Conservation (phyloP, 2,329 filamentous ascomycete species). For the Curvularia spicifera region DNA sequence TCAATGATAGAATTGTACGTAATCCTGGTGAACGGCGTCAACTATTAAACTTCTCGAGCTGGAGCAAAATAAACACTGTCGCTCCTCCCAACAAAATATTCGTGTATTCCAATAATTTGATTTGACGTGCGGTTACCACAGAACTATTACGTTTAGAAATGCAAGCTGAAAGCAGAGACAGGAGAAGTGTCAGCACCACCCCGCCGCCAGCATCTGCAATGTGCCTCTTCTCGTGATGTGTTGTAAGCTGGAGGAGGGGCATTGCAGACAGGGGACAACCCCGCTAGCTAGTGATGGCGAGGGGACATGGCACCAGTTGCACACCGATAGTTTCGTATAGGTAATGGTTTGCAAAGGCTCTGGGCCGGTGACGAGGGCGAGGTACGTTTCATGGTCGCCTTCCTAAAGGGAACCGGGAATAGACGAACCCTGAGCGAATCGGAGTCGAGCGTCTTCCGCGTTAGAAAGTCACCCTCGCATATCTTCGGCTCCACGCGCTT, state of each 20-base stretch:
- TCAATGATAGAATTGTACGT: neutral
- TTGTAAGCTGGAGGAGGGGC: slow-evolving; percentile 1
- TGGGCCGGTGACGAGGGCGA: neutral
- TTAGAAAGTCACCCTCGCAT: neutral
- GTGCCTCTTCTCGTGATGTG: neutral
- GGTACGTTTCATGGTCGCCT: slow-evolving; percentile 1
- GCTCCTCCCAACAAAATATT: neutral
- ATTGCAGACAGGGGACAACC: neutral
- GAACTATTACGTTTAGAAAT: neutral
- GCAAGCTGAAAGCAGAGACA: neutral
- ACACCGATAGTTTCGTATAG: neutral
- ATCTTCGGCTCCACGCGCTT: slow-evolving; percentile 14
- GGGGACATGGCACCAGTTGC: neutral
- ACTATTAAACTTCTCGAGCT: neutral
- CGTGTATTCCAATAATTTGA: neutral
- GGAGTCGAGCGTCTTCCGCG: slow-evolving; percentile 3
- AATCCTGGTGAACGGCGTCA: neutral
- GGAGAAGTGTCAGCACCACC: neutral
- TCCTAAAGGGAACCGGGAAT: neutral
- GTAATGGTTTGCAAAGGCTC: slow-evolving; percentile 3
- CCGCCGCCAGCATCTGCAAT: neutral
- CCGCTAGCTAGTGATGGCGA: neutral
- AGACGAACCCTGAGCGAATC: slow-evolving; percentile 1
- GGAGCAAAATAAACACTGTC: neutral
- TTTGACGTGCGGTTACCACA: neutral